Base-by-base conservation (phyloP, 768 basidiomycete species). In the Kwoniella shandongensis region DNA sequence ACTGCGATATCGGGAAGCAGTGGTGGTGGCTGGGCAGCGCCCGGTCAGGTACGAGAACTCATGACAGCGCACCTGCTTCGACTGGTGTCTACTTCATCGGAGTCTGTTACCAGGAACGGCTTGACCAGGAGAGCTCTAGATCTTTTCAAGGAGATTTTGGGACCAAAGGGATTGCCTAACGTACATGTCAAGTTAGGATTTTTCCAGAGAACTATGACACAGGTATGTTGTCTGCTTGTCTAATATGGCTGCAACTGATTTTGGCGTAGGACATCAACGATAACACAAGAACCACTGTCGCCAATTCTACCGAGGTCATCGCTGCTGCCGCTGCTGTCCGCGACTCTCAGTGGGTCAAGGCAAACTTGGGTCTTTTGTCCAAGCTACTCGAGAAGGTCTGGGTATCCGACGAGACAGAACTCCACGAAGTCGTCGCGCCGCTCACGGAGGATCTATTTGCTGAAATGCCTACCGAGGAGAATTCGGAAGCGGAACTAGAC, bases 21-120 rank as follows among this genome's bases (percentile, higher is more conserved):
- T 32, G 61, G 62, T 15, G 67, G 72, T 47, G 75, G 75, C 2
- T 93, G 91, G 89, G 76, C 83, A 20, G 89, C 88, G 0, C 90
- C 93, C 2, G 78, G 88, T 26, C 81, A 82, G 20, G 85, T 90
- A 54, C 84, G 90, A 26, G 94, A 98, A 77, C 87, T 86, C 57
- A 88, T 96, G 79, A 88, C 97, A 62, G 92, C 91, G 79, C 96
- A 92, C 77, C 83, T 99, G 30, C 86, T 99, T n/a, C 87, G 94
- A 44, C 81, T 98, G 44, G 86, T 89, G 8, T 89, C 89, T 15
- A 82, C 83, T 27, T 76, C 79, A 35, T 36, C 62, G 2, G 80
- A 80, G 55, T 67, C 74, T 0, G 68, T 79, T 50, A 62, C 72
- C 23, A 63, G 72, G 22, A 73, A 73, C 35, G 75, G 76, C 42